Conservation (phyloP, 2,329 filamentous ascomycete species). For the Xylariales sp. region DNA sequence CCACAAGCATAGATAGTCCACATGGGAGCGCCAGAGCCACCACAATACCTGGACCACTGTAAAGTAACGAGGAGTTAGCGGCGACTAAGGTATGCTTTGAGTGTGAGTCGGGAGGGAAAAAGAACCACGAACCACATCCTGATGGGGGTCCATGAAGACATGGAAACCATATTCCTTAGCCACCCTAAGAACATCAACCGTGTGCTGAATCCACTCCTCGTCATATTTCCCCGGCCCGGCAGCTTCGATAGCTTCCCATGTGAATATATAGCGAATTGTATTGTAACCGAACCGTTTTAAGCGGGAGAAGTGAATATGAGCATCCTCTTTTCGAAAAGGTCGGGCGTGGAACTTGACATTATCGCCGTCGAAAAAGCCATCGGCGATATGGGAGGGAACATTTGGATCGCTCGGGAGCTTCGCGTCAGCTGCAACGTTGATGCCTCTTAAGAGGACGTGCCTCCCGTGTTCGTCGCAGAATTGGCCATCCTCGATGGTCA, state of each 20-base stretch:
- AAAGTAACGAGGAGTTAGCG: conserved; percentile 44
- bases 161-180: conserved; percentile 94
- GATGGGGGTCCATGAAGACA: conserved; percentile 98
- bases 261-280: conserved; percentile 95
- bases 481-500: conserved; percentile 85
- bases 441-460: conserved; percentile 89
- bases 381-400: conserved; percentile 79
- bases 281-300: conserved; percentile 94
- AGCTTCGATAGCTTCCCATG: conserved; percentile 98
- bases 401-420: conserved; percentile 88
- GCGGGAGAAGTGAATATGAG: conserved; percentile 85
- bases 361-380: conserved; percentile 92
- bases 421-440: conserved; percentile 91
- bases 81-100: background rate
- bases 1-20: conserved; percentile 98
- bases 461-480: conserved; percentile 86
- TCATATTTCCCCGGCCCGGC: conserved; percentile 92
- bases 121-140: conserved; percentile 81
- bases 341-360: conserved; percentile 88
- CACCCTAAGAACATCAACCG: conserved; percentile 83
- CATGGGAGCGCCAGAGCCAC: conserved; percentile 94
- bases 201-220: conserved; percentile 92
- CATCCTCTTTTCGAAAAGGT: conserved; percentile 85
- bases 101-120: background rate
- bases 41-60: conserved; percentile 92